Evolutionary conservation across 2,329 filamentous ascomycete species (phyloP).

Genomic region (Xylariaceae sp.): DNA sequence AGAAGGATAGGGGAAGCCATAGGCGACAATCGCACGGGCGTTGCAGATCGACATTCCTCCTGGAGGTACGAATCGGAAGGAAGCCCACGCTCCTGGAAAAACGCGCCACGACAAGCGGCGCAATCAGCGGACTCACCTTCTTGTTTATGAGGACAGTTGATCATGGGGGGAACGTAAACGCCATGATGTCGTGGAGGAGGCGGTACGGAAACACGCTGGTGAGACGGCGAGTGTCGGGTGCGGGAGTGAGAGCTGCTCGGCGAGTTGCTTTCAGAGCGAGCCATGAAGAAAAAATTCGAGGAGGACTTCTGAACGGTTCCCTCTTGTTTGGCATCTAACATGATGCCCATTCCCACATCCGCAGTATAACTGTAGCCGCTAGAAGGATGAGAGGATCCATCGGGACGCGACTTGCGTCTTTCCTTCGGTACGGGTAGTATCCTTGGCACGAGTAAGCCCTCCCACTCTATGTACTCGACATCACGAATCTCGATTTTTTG

Average conservation of each 20-base stretch:
- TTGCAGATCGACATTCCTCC: slow-evolving; percentile 6
- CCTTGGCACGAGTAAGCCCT: slow-evolving; percentile 13
- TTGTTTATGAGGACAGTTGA: neutral
- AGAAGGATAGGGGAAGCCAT: slow-evolving; percentile 4
- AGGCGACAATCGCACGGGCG: neutral
- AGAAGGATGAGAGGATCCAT: neutral
- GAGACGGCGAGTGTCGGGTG: slow-evolving; percentile 9
- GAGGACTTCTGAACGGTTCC: neutral
- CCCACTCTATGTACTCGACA: slow-evolving; percentile 10
- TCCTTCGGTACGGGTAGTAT: slow-evolving; percentile 4
- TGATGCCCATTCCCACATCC: neutral
- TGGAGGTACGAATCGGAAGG: slow-evolving; percentile 11
- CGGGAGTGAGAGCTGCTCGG: slow-evolving; percentile 5
- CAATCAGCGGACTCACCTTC: neutral
- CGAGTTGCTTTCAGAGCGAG: neutral
- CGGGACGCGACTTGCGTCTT: neutral
- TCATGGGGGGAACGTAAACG: slow-evolving; percentile 2
- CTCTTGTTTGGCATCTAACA: neutral
- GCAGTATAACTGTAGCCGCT: neutral
- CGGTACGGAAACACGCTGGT: slow-evolving; percentile 5
- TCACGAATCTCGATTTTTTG: slow-evolving; percentile 9
- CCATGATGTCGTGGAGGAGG: slow-evolving; percentile 13
- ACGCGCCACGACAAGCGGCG: slow-evolving; percentile 1
- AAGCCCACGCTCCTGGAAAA: slow-evolving; percentile 19
- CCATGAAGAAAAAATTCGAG: slow-evolving; percentile 3